Conservation (phyloP, 768 basidiomycete species). For the Suillus tomentosus region DNA sequence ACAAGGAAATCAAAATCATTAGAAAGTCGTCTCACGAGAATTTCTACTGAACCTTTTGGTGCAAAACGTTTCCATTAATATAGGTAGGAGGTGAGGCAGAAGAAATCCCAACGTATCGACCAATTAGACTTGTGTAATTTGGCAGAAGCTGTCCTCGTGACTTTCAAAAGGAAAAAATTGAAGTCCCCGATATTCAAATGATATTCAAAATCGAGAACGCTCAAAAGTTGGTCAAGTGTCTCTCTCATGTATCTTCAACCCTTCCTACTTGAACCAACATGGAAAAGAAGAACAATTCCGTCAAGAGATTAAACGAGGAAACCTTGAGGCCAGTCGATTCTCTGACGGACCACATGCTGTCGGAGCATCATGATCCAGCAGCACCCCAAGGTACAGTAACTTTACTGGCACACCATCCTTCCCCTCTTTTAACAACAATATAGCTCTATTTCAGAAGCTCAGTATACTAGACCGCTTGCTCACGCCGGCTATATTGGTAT, state of each 20-base stretch:
- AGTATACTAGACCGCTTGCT: slow-evolving; percentile 60
- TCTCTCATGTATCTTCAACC: neutral
- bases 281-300: neutral
- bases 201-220: neutral
- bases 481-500: slow-evolving; percentile 64
- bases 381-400: slow-evolving; percentile 7
- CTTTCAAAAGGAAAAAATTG: neutral
- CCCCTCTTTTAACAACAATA: neutral
- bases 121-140: neutral
- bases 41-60: neutral
- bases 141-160: neutral
- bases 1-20: neutral
- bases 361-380: neutral
- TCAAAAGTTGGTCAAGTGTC: neutral
- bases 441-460: slow-evolving; percentile 44
- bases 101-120: neutral
- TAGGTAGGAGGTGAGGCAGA: neutral
- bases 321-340: too few species aligned
- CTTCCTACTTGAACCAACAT: neutral
- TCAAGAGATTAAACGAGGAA: neutral
- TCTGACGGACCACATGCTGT: neutral
- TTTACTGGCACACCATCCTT: neutral
- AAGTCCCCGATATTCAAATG: neutral
- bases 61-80: neutral
- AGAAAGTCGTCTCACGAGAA: neutral